Percentiles rank a stretch among this genome's conserved stretches.
Conservation (phyloP, 73 alveolate genomes). For the Durusdinium trenchii region DNA sequence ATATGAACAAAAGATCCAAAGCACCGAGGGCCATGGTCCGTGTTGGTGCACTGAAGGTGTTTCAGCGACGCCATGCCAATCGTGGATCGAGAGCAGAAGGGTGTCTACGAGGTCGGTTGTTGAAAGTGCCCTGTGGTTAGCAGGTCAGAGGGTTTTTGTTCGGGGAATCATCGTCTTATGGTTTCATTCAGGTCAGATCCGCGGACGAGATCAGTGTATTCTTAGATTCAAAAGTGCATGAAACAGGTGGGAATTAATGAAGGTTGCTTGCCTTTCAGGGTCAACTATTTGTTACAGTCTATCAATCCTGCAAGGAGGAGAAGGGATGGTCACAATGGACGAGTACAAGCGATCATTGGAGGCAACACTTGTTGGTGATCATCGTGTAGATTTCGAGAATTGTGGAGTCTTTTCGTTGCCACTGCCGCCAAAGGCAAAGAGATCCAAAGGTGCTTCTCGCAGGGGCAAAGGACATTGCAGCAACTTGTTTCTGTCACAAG, state of each 20-base stretch:
- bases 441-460: constrained; percentile 20
- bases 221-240: constrained; percentile 51
- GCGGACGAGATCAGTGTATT: constrained; percentile 88
- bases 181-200: constrained; percentile 24
- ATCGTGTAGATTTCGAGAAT: neutral
- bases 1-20: too few species aligned
- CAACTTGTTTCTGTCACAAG: neutral
- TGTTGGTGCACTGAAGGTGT: constrained; percentile 45
- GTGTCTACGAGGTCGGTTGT: constrained; percentile 19
- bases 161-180: neutral
- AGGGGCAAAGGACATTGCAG: constrained; percentile 4
- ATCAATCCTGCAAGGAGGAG: constrained; percentile 72
- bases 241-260: too few species aligned
- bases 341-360: constrained; percentile 72
- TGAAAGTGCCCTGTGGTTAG: neutral
- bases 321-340: constrained; percentile 77
- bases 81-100: constrained; percentile 66
- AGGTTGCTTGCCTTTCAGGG: too few species aligned
- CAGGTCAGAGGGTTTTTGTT: neutral
- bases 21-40: neutral
- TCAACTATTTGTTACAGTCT: too few species aligned
- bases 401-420: neutral
- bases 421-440: neutral
- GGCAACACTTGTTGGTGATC: neutral
- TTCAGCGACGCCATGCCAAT: constrained; percentile 58